Conservation (phyloP, 2,329 filamentous ascomycete species). For the Sporothrix pseudoabietina region DNA sequence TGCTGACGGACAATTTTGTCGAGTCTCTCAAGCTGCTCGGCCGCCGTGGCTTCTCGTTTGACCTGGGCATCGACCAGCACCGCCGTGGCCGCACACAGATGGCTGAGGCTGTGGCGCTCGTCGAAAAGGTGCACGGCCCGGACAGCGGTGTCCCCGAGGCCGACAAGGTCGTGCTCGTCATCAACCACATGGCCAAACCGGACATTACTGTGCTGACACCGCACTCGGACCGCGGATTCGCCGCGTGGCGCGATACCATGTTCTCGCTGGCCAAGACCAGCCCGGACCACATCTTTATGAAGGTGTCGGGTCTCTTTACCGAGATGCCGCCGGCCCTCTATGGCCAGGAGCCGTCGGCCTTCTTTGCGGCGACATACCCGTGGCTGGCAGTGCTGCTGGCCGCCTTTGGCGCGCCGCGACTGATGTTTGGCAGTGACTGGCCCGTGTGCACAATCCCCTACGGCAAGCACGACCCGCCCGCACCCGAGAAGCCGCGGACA, state of each 20-base stretch:
- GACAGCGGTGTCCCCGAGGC: conserved; percentile 54
- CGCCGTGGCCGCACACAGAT: conserved; percentile 74
- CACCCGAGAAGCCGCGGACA: conserved; percentile 31
- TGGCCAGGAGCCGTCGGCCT: conserved; percentile 52
- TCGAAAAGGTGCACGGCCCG: conserved; percentile 64
- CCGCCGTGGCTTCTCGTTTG: conserved; percentile 68
- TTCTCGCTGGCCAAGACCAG: conserved; percentile 65
- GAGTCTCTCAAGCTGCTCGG: conserved; percentile 67
- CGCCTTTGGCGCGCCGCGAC: conserved; percentile 68
- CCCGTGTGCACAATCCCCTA: conserved; percentile 77
- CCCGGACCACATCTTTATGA: conserved; percentile 70
- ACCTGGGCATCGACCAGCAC: conserved; percentile 80
- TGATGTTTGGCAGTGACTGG: conserved; percentile 96
- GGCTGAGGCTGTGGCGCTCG: conserved; percentile 70
- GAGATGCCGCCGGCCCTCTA: conserved; percentile 67
- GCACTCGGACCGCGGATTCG: conserved; percentile 58
- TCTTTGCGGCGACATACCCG: conserved; percentile 65
- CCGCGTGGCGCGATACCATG: conserved; percentile 70
- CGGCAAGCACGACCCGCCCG: conserved; percentile 33
- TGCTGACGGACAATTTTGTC: conserved; percentile 65
- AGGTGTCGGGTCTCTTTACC: conserved; percentile 83
- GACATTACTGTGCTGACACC: conserved; percentile 67
- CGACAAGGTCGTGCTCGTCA: conserved; percentile 65
- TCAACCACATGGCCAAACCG: conserved; percentile 91
- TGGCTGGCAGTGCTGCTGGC: conserved; percentile 74